Conservation (phyloP, 1,139 yeast genomes). For the Pichia sp. region DNA sequence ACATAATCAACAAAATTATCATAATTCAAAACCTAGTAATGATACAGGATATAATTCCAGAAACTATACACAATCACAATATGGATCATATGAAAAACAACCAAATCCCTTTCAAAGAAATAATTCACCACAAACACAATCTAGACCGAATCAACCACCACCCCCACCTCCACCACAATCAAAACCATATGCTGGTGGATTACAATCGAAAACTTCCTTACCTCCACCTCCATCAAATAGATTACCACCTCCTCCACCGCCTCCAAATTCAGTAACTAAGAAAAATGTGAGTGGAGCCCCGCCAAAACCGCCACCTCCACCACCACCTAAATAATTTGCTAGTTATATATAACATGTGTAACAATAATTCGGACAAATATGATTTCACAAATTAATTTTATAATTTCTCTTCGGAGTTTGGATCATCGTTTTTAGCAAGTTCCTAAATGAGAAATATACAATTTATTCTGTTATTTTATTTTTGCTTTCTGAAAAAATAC, state of each 20-base stretch:
- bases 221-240: background rate
- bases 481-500: background rate
- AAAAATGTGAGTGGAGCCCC: background rate
- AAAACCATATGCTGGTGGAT: background rate
- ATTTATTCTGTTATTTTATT: background rate
- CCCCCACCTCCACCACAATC: background rate
- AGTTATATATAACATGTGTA: background rate
- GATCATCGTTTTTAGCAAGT: too few species aligned
- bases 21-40: background rate
- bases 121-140: slow-evolving; percentile 1
- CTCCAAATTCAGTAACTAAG: background rate
- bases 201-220: background rate
- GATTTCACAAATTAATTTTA: too few species aligned
- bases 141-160: background rate
- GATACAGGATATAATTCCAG: background rate
- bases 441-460: too few species aligned
- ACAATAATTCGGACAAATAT: background rate
- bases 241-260: background rate
- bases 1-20: background rate
- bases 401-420: too few species aligned
- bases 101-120: slow-evolving; percentile 1
- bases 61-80: background rate
- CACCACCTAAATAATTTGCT: background rate
- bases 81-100: background rate
- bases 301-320: background rate